Evolutionary conservation across 495 filamentous ascomycete genomes (phyloP).

Genomic region (Podospora australis): DNA sequence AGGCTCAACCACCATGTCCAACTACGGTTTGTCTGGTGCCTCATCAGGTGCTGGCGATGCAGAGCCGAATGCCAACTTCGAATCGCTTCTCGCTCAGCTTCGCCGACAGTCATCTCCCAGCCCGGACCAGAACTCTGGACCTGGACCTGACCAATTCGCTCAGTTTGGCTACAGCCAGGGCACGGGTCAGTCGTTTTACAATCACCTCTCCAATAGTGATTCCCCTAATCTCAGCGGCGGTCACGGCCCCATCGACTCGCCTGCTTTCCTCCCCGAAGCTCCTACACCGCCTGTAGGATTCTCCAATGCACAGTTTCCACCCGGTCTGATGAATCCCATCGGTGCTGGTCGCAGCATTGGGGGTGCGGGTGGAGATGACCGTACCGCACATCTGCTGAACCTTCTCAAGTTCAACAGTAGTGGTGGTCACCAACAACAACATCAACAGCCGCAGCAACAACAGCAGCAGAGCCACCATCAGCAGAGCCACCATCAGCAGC

Average conservation of each 20-base stretch:
- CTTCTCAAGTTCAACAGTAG: constrained; percentile 75
- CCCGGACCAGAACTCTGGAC: constrained; percentile 10
- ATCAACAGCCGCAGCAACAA: too few relatives aligned
- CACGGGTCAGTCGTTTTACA: constrained; percentile 31
- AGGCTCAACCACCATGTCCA: constrained; percentile 30
- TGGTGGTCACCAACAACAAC: background rate
- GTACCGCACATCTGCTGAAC: constrained; percentile 70
- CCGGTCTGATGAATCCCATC: constrained; percentile 35
- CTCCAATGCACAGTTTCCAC: constrained; percentile 33
- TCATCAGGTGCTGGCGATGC: constrained; percentile 18
- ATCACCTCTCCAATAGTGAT: constrained; percentile 25
- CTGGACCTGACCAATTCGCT: constrained; percentile 18
- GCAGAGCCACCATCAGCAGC: constrained; percentile 31
- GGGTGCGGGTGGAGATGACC: constrained; percentile 45
- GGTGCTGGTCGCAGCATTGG: constrained; percentile 32
- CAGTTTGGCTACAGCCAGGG: constrained; percentile 30
- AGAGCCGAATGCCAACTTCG: constrained; percentile 20
- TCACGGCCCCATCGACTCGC: constrained; percentile 27
- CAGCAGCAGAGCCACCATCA: too few relatives aligned
- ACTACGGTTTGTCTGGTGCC: constrained; percentile 37
- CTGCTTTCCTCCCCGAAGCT: constrained; percentile 40
- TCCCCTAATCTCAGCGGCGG: constrained; percentile 24
- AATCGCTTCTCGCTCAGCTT: constrained; percentile 32
- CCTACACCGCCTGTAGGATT: constrained; percentile 42
- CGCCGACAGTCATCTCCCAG: constrained; percentile 30